Evolutionary conservation across 257 asterid genomes (phyloP).

Genomic region (Solanum corneliomulleri): DNA sequence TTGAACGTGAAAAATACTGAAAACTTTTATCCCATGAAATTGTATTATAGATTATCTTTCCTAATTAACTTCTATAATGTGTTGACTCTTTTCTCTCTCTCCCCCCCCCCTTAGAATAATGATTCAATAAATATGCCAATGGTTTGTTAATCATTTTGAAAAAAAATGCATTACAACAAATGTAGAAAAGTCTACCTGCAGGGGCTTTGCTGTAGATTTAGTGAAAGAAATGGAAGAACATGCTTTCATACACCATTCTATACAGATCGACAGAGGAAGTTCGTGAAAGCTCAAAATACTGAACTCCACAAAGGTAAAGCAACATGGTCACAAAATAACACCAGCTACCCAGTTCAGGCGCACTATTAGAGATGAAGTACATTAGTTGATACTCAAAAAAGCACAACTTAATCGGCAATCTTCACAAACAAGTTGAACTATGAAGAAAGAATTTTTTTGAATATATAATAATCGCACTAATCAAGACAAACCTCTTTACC

Average conservation of each 20-base stretch:
- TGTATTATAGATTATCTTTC: not conserved
- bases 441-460: not conserved
- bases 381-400: not conserved
- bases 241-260: not conserved
- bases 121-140: not conserved
- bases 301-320: not conserved
- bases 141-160: not conserved
- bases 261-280: not conserved
- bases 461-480: not conserved
- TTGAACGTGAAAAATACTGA: not conserved
- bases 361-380: not conserved
- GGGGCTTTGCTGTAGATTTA: not conserved
- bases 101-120: not conserved
- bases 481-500: slow-evolving; percentile 22
- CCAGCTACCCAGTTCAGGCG: not conserved
- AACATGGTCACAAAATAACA: not conserved
- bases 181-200: not conserved
- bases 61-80: not conserved
- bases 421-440: not conserved
- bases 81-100: not conserved
- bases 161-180: not conserved
- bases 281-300: not conserved
- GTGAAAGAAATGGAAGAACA: not conserved
- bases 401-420: not conserved
- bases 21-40: not conserved